Base-by-base conservation (phyloP, 306 rosid genomes). In the Lathyrus aphaca region DNA sequence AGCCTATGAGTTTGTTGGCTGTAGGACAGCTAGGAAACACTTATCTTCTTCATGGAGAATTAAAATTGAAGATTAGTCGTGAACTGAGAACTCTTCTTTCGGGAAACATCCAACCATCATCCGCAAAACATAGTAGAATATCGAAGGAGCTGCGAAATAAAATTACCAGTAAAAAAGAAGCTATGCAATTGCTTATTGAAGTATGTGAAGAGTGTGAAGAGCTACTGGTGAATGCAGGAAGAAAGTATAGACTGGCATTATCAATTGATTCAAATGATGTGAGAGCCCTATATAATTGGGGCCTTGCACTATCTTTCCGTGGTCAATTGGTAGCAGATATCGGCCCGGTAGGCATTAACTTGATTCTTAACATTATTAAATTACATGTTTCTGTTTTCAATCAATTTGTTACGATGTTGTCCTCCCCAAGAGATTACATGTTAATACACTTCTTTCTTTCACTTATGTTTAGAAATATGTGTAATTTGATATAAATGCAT, bases 11-110 rank as follows among this genome's bases (percentile, higher is more conserved):
- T 87, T 77, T 91, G 79, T 72, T 91, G 87, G 99, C 99, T 66
- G 97, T 87, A 19, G 99, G 97, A 37, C 96, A 85, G 78, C 55
- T 91, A 58, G 99, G 95, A 66, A 94, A 94, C 68, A 84, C 92
- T 75, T 94, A 82, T 54, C 96, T 94, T 87, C 96, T 94, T 75
- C 99, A 94, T 40, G 99, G 99, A 80, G 99, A 94, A 76, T 77
- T 94, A 5, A 91, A 90, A 75, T 82, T 94, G 75, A 87, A 91
- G 82, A 81, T 81, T 70, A 91, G 92, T 80, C 95, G 92, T 0
- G 88, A 91, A 39, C 74, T 94, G 73, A 88, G 99, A 83, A 68
- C 27, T 65, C 87, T 87, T 59, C 86, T 94, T 59, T 74, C 84
- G 2, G 87, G 89, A 65, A 79, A 79, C 66, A 77, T 74, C 65